A percentile compares a stretch with the other conserved stretches of the same genome.
Evolutionary conservation across 192 early-diverging fungal species (phyloP).

Genomic region (Funneliformis geosporum): DNA sequence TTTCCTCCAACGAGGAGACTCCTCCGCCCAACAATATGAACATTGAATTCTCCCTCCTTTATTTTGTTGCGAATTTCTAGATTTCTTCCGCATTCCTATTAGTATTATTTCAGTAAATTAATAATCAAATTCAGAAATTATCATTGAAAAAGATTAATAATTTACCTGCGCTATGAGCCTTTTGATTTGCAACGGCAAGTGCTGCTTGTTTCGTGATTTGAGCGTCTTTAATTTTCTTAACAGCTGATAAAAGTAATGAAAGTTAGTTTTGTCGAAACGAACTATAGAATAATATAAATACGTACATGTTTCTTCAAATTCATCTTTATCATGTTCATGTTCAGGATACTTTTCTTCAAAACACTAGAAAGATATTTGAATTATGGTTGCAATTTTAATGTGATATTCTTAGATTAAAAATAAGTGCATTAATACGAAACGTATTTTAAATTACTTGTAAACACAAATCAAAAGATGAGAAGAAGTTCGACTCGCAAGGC

Average conservation of each 20-base stretch:
- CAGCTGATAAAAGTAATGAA: constrained; percentile 32
- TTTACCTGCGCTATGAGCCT: constrained; percentile 39
- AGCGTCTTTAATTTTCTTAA: constrained; percentile 48
- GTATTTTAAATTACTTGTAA: constrained; percentile 42
- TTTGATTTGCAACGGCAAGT: constrained; percentile 43
- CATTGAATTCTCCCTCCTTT: constrained; percentile 41
- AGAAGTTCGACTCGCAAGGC: constrained; percentile 63
- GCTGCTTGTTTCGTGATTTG: constrained; percentile 44
- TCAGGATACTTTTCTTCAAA: constrained; percentile 47
- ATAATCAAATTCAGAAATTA: background rate
- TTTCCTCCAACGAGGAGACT: constrained; percentile 63
- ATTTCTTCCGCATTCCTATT: constrained; percentile 14
- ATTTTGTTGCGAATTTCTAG: constrained; percentile 10
- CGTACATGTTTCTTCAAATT: constrained; percentile 60
- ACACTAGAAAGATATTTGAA: constrained; percentile 39
- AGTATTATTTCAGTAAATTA: background rate
- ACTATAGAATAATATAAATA: background rate
- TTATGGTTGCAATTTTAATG: background rate
- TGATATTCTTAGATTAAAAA: background rate
- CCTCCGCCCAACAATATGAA: constrained; percentile 64
- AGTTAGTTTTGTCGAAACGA: background rate
- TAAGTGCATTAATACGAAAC: background rate
- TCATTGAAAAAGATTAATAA: background rate
- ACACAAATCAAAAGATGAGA: constrained; percentile 75
- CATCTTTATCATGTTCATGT: constrained; percentile 56